These are phyloP conservation scores for Graphilbum ipis-grandicollis DNA, from an alignment of 2,329 filamentous ascomycete species.

Conservation along the genomic window DNA sequence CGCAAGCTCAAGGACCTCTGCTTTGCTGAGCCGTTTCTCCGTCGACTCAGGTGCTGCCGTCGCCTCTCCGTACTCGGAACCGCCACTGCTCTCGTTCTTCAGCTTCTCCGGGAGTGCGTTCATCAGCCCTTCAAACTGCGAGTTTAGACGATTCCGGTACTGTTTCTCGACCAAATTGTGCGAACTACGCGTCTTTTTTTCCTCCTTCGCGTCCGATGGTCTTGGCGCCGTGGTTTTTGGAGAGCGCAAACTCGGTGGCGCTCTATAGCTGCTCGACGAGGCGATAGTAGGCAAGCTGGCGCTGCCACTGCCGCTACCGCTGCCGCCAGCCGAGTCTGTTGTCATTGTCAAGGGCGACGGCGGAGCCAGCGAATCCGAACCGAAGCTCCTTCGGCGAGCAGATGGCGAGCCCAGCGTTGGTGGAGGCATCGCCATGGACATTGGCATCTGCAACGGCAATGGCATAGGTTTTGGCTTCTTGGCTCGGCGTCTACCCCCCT, in stretches of 20 bases:
- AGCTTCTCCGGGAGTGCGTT: slow-evolving; percentile 7
- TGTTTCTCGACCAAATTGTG: slow-evolving; percentile 10
- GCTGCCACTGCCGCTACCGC: no score
- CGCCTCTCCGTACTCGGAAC: background rate
- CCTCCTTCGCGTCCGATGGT: slow-evolving; percentile 11
- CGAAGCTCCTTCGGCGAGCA: background rate
- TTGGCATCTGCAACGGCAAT: no score
- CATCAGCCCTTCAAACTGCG: slow-evolving; percentile 8
- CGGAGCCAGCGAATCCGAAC: background rate
- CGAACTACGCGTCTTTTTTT: slow-evolving; percentile 1
- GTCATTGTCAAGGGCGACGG: background rate
- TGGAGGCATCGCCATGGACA: slow-evolving; percentile 1
- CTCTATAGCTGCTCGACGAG: slow-evolving; percentile 3
- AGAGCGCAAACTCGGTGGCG: slow-evolving; percentile 15
- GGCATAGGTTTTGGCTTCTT: background rate
- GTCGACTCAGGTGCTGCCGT: slow-evolving; percentile 6
- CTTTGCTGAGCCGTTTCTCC: slow-evolving; percentile 18
- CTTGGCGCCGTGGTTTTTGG: slow-evolving; percentile 13
- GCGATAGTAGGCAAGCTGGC: no score
- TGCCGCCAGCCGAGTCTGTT: background rate
- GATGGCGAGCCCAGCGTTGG: slow-evolving; percentile 1
- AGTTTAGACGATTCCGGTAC: slow-evolving; percentile 9
- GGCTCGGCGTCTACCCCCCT: background rate
- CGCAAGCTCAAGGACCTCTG: slow-evolving; percentile 19
- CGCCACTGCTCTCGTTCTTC: background rate